A percentile compares a stretch with the other conserved stretches of the same genome.
Evolutionary conservation across 192 early-diverging fungal genomes (phyloP).

Genomic region (Coemansia sp.): DNA sequence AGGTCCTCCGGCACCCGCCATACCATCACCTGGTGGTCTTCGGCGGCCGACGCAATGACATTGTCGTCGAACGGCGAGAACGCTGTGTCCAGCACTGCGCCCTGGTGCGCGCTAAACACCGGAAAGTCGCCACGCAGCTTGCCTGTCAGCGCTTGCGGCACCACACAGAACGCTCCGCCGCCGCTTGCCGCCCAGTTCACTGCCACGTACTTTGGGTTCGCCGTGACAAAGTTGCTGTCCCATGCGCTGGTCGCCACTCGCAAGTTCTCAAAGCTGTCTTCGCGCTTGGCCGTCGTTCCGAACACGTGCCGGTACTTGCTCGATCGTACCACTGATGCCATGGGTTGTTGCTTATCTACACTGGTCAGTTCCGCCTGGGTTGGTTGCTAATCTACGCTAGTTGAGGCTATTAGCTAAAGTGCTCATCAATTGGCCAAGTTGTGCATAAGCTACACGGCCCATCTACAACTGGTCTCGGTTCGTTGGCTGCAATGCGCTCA

Average conservation of each 20-base stretch:
- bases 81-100: slow-evolving; percentile 94
- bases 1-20: slow-evolving; percentile 89
- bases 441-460: no score
- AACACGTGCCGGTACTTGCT: slow-evolving; percentile 94
- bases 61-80: slow-evolving; percentile 99
- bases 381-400: not conserved
- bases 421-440: not conserved
- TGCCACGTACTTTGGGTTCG: slow-evolving; percentile 82
- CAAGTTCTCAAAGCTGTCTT: slow-evolving; percentile 92
- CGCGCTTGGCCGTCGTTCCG: slow-evolving; percentile 84
- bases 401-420: not conserved
- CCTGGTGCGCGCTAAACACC: slow-evolving; percentile 89
- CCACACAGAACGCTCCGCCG: slow-evolving; percentile 97
- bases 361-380: not conserved
- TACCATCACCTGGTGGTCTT: slow-evolving; percentile 89
- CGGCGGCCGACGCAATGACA: slow-evolving; percentile 84
- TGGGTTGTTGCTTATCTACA: slow-evolving; percentile 17
- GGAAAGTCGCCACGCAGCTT: slow-evolving; percentile 88
- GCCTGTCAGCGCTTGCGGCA: slow-evolving; percentile 67
- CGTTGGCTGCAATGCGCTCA: no score
- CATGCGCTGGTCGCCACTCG: slow-evolving; percentile 86
- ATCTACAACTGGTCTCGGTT: no score
- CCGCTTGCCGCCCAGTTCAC: slow-evolving; percentile 82
- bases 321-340: slow-evolving; percentile 78
- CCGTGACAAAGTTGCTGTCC: slow-evolving; percentile 97